Conservation (phyloP, 2,329 filamentous ascomycete species). For the Ustulina deusta region DNA sequence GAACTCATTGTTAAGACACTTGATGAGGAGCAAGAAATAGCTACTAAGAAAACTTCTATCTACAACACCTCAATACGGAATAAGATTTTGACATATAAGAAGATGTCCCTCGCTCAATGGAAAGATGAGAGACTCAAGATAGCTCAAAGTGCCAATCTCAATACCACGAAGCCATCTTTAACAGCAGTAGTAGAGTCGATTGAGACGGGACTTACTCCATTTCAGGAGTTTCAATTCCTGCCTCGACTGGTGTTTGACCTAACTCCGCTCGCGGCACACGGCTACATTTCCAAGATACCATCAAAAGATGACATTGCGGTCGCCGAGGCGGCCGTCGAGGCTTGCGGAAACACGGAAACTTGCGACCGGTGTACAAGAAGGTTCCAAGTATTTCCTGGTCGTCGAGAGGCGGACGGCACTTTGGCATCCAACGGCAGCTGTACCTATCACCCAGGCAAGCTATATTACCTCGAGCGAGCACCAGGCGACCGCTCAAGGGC, state of each 20-base stretch:
- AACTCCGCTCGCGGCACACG: conserved; percentile 71
- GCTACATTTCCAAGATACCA: conserved; percentile 80
- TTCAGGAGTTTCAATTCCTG: conserved; percentile 77
- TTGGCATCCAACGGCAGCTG: conserved; percentile 83
- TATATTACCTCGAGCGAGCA: conserved; percentile 68
- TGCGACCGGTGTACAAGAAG: conserved; percentile 88
- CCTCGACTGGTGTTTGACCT: conserved; percentile 73
- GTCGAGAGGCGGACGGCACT: conserved; percentile 79
- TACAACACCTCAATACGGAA: conserved; percentile 90
- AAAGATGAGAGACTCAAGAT: conserved; percentile 64
- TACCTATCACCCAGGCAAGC: conserved; percentile 82
- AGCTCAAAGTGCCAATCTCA: conserved; percentile 51
- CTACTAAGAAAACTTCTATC: conserved; percentile 73
- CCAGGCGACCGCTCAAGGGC: conserved; percentile 68
- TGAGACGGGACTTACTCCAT: conserved; percentile 74
- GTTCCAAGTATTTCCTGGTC: conserved; percentile 92
- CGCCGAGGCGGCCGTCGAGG: conserved; percentile 73
- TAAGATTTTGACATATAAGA: conserved; percentile 79
- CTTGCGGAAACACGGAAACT: conserved; percentile 81
- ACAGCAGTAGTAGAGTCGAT: conserved; percentile 62
- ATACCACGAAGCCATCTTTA: conserved; percentile 52
- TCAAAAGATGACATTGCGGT: conserved; percentile 73
- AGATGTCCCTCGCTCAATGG: conserved; percentile 81
- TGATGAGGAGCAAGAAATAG: conserved; percentile 82
- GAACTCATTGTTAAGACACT: conserved; percentile 76